phyloP scores from a whole-genome alignment of 805 yeast species.

The Candida insectorum region DNA sequence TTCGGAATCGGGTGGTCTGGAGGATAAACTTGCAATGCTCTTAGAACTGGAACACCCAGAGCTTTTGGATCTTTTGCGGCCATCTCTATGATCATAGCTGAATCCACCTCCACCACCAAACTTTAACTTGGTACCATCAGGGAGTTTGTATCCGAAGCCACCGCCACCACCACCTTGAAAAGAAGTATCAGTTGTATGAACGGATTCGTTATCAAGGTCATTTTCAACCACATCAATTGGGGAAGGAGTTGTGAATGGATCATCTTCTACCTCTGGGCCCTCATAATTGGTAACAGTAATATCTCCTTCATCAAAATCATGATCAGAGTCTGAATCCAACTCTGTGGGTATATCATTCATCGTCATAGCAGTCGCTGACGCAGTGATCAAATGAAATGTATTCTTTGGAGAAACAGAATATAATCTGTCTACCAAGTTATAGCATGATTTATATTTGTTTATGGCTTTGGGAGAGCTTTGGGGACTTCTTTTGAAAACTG shows the following conservation, averaged over 20 bases:
- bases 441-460: slow-evolving; percentile 17
- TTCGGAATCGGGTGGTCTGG: neutral
- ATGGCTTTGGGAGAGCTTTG: slow-evolving; percentile 4
- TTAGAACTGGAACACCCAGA: neutral
- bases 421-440: slow-evolving; percentile 29
- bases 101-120: slow-evolving; percentile 29
- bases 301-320: slow-evolving; percentile 1
- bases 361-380: slow-evolving; percentile 20
- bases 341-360: slow-evolving; percentile 5
- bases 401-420: slow-evolving; percentile 41
- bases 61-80: neutral
- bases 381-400: slow-evolving; percentile 31
- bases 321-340: neutral
- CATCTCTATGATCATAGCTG: slow-evolving; percentile 17
- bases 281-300: neutral
- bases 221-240: slow-evolving; percentile 1
- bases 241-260: neutral
- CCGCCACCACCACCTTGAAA: slow-evolving; percentile 29
- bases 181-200: slow-evolving; percentile 12
- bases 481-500: slow-evolving; percentile 3
- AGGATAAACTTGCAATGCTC: neutral
- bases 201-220: slow-evolving; percentile 7
- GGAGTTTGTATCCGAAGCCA: slow-evolving; percentile 16
- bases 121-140: slow-evolving; percentile 19
- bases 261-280: neutral